Percentiles rank a stretch among this genome's conserved stretches.
Evolutionary conservation across 139 green algal genomes (phyloP).

Genomic region (Asterochloris erici): DNA sequence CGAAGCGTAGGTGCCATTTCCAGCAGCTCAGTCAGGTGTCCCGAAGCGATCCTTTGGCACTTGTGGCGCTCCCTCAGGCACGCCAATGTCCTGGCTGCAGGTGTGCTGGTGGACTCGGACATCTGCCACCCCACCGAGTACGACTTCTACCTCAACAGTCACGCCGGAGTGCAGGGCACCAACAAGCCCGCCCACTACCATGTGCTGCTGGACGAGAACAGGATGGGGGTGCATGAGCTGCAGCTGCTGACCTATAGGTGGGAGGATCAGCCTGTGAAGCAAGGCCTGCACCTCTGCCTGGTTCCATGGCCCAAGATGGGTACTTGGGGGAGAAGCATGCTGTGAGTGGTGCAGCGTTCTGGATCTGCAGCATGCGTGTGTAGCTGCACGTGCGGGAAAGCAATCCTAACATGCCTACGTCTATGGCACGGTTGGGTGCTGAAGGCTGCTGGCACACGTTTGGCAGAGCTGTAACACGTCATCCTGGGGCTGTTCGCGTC

Average conservation of each 20-base stretch:
- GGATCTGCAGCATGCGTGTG: neutral
- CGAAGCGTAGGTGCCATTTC: neutral
- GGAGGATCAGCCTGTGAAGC: neutral
- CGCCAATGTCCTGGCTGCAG: neutral
- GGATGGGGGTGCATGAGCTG: conserved; percentile 70
- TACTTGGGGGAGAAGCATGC: neutral
- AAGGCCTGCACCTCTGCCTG: neutral
- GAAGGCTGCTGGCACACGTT: neutral
- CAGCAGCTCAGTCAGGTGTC: neutral
- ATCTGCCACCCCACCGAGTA: conserved; percentile 59
- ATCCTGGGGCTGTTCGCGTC: neutral
- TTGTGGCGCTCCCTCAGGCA: neutral
- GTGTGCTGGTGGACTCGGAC: conserved; percentile 58
- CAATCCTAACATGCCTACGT: too few species aligned
- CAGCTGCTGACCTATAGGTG: conserved; percentile 75
- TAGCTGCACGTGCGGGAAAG: too few species aligned
- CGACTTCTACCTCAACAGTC: conserved; percentile 89
- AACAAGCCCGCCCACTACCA: conserved; percentile 74
- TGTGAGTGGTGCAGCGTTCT: neutral
- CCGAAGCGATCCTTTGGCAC: neutral
- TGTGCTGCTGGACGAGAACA: conserved; percentile 83
- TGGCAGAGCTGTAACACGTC: neutral
- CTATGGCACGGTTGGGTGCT: neutral
- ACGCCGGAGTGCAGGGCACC: conserved; percentile 72
- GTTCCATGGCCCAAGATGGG: neutral